Evolutionary conservation across 1,284 basidiomycete genomes (phyloP), one percentile per base, ranked within the genome.

Genomic region (Malassezia caprae): DNA sequence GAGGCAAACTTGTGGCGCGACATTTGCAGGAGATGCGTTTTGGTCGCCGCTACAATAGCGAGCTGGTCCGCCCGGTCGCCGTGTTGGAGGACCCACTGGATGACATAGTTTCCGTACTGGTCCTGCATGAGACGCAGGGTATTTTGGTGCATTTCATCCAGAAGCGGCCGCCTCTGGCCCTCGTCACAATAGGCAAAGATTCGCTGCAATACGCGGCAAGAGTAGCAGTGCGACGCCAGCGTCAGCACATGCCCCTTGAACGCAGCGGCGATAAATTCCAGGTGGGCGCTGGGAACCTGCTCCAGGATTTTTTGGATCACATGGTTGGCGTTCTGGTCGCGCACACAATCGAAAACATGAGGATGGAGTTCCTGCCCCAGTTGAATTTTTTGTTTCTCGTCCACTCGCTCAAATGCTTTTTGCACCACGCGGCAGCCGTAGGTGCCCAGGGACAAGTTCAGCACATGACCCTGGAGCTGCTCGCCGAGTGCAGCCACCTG

Each of bases 251-350:
- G 84, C 4, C 87, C 87, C 11, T 81, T 79, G 79, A 96, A 94
- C 1, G 81, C 79, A 45, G 81, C 78, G 2, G 76, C 65, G 51
- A 91, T 81, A 69, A 96, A 89, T 2, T 78, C 80, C 35, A 93
- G 79, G n/a, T 82, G 81, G 30, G 86, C 82, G 7, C 87, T 80
- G 82, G 54, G 91, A 0, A 65, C 51, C 5, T 57, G 40, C 40
- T 60, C 56, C 30, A 62, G 50, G 26, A 68, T 42, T 49, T 69
- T 72, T 66, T 80, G 80, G 40, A 80, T 75, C 31, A 96, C 93
- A 76, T 96, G 93, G 70, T 96, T 96, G 51, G 89, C 90, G 67
- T 96, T 94, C 27, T 87, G 83, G 65, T 96, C 89, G 72, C 87
- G 86, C 55, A 96, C 88, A 67, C 89, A 93, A 67, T 83, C 82